Base-by-base conservation (phyloP, 129 eudicot genomes). In the Artemisia tridentata region DNA sequence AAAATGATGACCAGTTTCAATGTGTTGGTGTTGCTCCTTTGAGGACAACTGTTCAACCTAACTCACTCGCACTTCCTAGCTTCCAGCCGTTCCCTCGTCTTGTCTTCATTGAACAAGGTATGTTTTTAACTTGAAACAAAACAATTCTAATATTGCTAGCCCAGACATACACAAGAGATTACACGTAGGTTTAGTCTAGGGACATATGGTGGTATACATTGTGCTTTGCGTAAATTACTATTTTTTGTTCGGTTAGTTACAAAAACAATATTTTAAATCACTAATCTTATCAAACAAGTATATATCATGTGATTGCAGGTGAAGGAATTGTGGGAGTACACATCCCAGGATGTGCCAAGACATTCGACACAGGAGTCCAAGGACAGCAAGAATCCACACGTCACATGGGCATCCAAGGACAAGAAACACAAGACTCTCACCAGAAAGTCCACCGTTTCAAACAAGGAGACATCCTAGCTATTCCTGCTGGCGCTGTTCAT, bases 331-430 rank as follows among this genome's bases (percentile, higher is more conserved):
- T 88, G 0, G 82, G 89, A 38, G 21, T 91, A 2, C 82, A 74
- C 53, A 55, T 85, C 65, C 96, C 96, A 11, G 97, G 97, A 18
- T 88, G 97, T 34, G 81, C 90, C 1, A 90, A 88, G 73, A 86
- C 95, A 17, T 91, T n/a, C n/a, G n/a, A n/a, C n/a, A n/a, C n/a
- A n/a, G n/a, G n/a, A n/a, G n/a, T n/a, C n/a, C n/a, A n/a, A n/a
- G n/a, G n/a, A n/a, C n/a, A n/a, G n/a, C n/a, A n/a, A n/a, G n/a
- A n/a, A n/a, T n/a, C n/a, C n/a, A n/a, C n/a, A n/a, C n/a, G n/a
- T n/a, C n/a, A n/a, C n/a, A n/a, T n/a, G n/a, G n/a, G n/a, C n/a
- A n/a, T n/a, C n/a, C n/a, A n/a, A n/a, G n/a, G n/a, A n/a, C n/a
- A n/a, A n/a, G n/a, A n/a, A n/a, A n/a, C n/a, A n/a, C n/a, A n/a